Conservation (phyloP, 2,329 filamentous ascomycete genomes). For the Ceratocystis smalleyi region DNA sequence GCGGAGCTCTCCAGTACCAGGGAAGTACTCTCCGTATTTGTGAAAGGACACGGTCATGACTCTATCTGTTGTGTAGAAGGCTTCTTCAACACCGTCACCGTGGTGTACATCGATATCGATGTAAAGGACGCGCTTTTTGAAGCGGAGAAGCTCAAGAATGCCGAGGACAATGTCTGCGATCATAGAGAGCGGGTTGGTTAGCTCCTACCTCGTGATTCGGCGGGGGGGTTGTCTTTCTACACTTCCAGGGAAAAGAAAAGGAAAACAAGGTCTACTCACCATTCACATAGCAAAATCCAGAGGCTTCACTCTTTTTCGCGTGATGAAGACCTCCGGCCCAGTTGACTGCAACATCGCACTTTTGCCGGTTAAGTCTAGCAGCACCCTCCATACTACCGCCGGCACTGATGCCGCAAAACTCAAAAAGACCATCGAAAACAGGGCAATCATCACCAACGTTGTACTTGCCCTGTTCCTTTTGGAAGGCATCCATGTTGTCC, state of each 20-base stretch:
- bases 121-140: slow-evolving; percentile 91
- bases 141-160: slow-evolving; percentile 78
- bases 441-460: slow-evolving; percentile 95
- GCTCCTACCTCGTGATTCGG: neutral
- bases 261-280: slow-evolving; percentile 38
- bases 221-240: neutral
- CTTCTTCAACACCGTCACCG: slow-evolving; percentile 83
- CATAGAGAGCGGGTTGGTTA: neutral
- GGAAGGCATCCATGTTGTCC: slow-evolving; percentile 90
- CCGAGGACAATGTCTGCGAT: slow-evolving; percentile 69
- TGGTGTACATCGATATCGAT: slow-evolving; percentile 94
- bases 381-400: slow-evolving; percentile 91
- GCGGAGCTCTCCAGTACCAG: slow-evolving; percentile 73
- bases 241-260: neutral
- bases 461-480: slow-evolving; percentile 67
- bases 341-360: slow-evolving; percentile 94
- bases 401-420: slow-evolving; percentile 88
- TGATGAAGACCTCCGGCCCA: slow-evolving; percentile 97
- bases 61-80: slow-evolving; percentile 81
- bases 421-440: slow-evolving; percentile 93
- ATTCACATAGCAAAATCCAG: slow-evolving; percentile 97
- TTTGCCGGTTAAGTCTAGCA: slow-evolving; percentile 71
- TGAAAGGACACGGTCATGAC: slow-evolving; percentile 91
- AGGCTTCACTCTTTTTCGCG: slow-evolving; percentile 91
- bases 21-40: slow-evolving; percentile 95